phyloP scores from a whole-genome alignment of 495 filamentous ascomycete genomes.

The Neurospora intermedia region DNA sequence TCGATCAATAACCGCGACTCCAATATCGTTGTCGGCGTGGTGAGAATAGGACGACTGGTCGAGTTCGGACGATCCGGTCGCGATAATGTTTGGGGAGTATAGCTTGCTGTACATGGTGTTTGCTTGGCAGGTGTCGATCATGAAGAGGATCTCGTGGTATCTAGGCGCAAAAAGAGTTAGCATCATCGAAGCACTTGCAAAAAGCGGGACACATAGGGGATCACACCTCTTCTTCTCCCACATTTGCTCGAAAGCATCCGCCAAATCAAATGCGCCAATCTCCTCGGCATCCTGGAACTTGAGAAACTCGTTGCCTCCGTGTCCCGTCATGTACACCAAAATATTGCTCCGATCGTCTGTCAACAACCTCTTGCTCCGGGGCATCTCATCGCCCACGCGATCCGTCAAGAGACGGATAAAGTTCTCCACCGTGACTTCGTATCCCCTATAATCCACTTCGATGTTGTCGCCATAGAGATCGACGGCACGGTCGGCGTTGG shows the following conservation, averaged over 20 bases:
- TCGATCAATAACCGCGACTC: constrained; percentile 94
- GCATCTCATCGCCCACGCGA: constrained; percentile 84
- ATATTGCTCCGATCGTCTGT: constrained; percentile 95
- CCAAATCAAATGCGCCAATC: constrained; percentile 90
- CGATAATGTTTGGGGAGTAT: constrained; percentile 94
- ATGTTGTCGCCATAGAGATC: constrained; percentile 98
- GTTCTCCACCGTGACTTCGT: constrained; percentile 98
- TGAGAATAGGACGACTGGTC: constrained; percentile 94
- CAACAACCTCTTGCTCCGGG: constrained; percentile 79
- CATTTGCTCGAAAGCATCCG: constrained; percentile 98
- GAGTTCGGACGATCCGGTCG: constrained; percentile 85
- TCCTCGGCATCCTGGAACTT: constrained; percentile 99
- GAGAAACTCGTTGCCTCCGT: constrained; percentile 95
- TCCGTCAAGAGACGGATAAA: constrained; percentile 95
- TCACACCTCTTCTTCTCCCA: constrained; percentile 92
- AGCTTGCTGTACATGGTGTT: constrained; percentile 99
- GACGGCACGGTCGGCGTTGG: constrained; percentile 89
- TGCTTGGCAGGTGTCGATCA: constrained; percentile 99
- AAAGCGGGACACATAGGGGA: not conserved
- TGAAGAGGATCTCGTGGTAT: constrained; percentile 93
- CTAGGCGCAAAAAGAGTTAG: constrained; percentile 21
- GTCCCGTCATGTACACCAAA: constrained; percentile 97
- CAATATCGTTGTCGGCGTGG: constrained; percentile 92
- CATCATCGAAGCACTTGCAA: not conserved
- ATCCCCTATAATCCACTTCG: constrained; percentile 95